Evolutionary conservation across 2,329 filamentous ascomycete species (phyloP).

Genomic region (Pochonia chlamydosporia): DNA sequence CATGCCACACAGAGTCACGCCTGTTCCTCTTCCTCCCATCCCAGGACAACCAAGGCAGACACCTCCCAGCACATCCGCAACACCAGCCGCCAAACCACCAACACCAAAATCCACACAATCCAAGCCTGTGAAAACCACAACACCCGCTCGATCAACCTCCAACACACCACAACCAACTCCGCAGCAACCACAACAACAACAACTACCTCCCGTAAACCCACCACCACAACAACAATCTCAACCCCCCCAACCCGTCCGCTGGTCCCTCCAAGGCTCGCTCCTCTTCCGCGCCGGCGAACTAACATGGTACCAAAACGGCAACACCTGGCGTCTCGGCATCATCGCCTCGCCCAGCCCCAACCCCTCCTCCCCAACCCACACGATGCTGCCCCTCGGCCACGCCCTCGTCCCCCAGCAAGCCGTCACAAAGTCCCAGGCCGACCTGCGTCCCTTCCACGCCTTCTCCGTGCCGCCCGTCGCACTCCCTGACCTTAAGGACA

Average conservation of each 20-base stretch:
- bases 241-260: slow-evolving; percentile 15
- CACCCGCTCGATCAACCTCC: slow-evolving; percentile 7
- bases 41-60: slow-evolving; percentile 26
- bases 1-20: slow-evolving; percentile 24
- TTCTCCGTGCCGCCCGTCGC: slow-evolving; percentile 42
- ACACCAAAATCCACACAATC: slow-evolving; percentile 9
- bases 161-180: slow-evolving; percentile 6
- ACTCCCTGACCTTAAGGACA: slow-evolving; percentile 31
- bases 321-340: slow-evolving; percentile 43
- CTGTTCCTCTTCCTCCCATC: slow-evolving; percentile 30
- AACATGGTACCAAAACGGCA: slow-evolving; percentile 43
- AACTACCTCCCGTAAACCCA: slow-evolving; percentile 10
- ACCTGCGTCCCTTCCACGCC: slow-evolving; percentile 45
- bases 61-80: slow-evolving; percentile 17
- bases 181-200: slow-evolving; percentile 5
- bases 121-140: slow-evolving; percentile 11
- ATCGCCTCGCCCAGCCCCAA: slow-evolving; percentile 23
- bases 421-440: slow-evolving; percentile 31
- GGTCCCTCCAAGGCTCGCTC: slow-evolving; percentile 27
- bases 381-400: slow-evolving; percentile 37
- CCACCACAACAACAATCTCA: slow-evolving; percentile 16
- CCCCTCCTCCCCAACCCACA: slow-evolving; percentile 17
- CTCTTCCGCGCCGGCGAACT: slow-evolving; percentile 44
- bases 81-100: slow-evolving; percentile 1
- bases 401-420: slow-evolving; percentile 29